Evolutionary conservation across 352 stramenopile species (phyloP).

Genomic region (Pythium pyrilobum): DNA sequence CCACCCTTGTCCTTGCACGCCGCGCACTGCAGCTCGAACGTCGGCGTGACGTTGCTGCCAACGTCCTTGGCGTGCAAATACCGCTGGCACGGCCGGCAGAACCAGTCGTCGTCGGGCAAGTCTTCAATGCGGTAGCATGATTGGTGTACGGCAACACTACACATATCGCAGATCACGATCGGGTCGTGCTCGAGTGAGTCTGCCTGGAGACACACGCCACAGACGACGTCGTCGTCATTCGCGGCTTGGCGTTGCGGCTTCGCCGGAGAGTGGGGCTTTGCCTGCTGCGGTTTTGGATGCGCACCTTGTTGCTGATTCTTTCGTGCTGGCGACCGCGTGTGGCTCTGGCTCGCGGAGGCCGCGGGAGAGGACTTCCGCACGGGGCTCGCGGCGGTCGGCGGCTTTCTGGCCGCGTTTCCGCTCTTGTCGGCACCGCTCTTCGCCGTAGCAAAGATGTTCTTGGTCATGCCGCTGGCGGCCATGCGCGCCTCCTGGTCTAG

Average conservation of each 20-base stretch:
- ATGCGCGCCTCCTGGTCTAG: conserved; percentile 28
- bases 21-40: conserved; percentile 47
- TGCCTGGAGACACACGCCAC: conserved; percentile 53
- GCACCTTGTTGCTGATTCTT: neutral
- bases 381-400: neutral
- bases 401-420: neutral
- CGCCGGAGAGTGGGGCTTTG: neutral
- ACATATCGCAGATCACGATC: conserved; percentile 80
- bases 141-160: conserved; percentile 66
- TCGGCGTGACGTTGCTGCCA: conserved; percentile 39
- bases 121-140: conserved; percentile 70
- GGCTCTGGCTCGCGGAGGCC: too few species aligned
- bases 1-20: conserved; percentile 50
- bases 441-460: conserved; percentile 22
- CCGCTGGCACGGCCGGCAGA: conserved; percentile 58
- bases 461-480: conserved; percentile 18
- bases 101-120: conserved; percentile 72
- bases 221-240: conserved; percentile 47
- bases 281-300: neutral
- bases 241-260: neutral
- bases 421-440: neutral
- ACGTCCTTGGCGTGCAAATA: conserved; percentile 42
- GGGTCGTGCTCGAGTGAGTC: conserved; percentile 69
- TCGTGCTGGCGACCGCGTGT: neutral
- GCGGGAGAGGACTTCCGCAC: neutral